Percentiles rank a stretch among this genome's conserved stretches.
Evolutionary conservation across 2,329 filamentous ascomycete species (phyloP).

Genomic region (Bipolaris victoriae): DNA sequence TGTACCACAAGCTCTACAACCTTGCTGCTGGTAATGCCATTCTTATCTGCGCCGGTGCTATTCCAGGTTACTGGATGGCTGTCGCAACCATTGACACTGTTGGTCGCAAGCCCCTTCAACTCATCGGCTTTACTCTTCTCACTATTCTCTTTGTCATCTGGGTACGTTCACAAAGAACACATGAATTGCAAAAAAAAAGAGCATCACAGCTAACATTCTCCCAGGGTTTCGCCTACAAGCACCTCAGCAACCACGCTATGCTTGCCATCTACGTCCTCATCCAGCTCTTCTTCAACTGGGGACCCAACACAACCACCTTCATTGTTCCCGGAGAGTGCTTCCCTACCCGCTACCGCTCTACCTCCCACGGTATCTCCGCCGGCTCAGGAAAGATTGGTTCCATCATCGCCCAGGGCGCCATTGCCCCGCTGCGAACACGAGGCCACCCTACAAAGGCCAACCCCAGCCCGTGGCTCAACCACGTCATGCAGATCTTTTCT

Average conservation of each 20-base stretch:
- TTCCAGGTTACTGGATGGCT: conserved; percentile 76
- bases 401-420: conserved; percentile 57
- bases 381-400: conserved; percentile 57
- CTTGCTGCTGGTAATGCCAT: conserved; percentile 80
- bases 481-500: conserved; percentile 78
- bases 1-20: conserved; percentile 74
- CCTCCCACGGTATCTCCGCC: conserved; percentile 58
- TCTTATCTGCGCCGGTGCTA: conserved; percentile 76
- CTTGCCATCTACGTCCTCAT: conserved; percentile 56
- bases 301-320: conserved; percentile 58
- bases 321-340: conserved; percentile 60
- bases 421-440: conserved; percentile 58
- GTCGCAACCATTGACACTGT: conserved; percentile 67
- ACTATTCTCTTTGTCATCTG: conserved; percentile 46
- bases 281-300: conserved; percentile 61
- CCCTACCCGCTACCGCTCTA: conserved; percentile 57
- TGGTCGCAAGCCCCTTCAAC: conserved; percentile 58
- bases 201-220: background rate
- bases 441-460: conserved; percentile 51
- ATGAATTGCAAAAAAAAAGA: background rate
- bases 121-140: conserved; percentile 41
- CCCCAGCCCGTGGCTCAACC: conserved; percentile 69
- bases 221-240: conserved; percentile 42
- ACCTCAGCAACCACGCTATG: conserved; percentile 48
- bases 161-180: conserved; percentile 14